These are phyloP conservation scores for Cercis canadensis DNA, from an alignment of 306 rosid genomes.

Conservation along the genomic window DNA sequence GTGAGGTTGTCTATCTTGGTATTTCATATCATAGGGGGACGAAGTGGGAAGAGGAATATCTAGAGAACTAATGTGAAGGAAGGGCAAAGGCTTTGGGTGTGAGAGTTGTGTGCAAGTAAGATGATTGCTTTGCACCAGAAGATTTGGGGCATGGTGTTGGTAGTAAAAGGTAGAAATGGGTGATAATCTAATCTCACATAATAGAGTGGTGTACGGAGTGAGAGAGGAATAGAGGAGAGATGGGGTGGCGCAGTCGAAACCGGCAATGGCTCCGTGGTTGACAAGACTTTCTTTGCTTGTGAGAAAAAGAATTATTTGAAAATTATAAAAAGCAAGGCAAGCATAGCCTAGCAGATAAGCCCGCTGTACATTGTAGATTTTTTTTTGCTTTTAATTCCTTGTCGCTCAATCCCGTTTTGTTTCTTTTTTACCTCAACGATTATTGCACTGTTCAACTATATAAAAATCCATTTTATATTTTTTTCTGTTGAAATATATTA, in stretches of 20 bases:
- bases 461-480: background rate
- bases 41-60: too few relatives aligned
- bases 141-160: slow-evolving; percentile 27
- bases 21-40: too few relatives aligned
- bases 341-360: slow-evolving; percentile 44
- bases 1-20: too few relatives aligned
- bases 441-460: background rate
- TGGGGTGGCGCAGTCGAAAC: slow-evolving; percentile 43
- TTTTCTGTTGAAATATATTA: background rate
- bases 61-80: background rate
- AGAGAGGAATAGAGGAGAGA: background rate
- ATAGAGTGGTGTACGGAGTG: slow-evolving; percentile 29
- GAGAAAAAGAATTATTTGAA: slow-evolving; percentile 46
- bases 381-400: background rate
- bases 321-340: slow-evolving; percentile 38
- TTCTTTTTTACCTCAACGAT: background rate
- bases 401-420: too few relatives aligned
- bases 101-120: background rate
- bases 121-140: slow-evolving; percentile 19
- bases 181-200: slow-evolving; percentile 16
- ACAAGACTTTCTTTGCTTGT: slow-evolving; percentile 58
- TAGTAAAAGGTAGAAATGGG: slow-evolving; percentile 24
- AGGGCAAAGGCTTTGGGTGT: background rate
- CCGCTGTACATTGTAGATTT: slow-evolving; percentile 28
- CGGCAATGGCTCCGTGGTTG: slow-evolving; percentile 57